Evolutionary conservation across 257 asterid species (phyloP), one percentile per base, ranked within the genome.

Genomic region (Vinca minor): DNA sequence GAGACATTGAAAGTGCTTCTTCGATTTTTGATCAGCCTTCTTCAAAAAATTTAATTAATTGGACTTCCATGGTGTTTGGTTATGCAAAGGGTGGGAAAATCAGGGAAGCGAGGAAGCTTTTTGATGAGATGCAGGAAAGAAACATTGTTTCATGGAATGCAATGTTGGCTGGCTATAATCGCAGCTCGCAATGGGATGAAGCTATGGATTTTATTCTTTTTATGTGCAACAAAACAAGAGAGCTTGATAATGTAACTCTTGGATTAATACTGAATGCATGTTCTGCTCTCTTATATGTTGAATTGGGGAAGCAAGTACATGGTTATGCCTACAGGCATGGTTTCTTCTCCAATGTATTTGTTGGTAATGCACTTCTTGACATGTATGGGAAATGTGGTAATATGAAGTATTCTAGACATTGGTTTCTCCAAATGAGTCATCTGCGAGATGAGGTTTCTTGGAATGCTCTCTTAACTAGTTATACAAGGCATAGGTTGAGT

Each of bases 351-450:
- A 69, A 84, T 59, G 71, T 77, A 15, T 67, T 73, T 20, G 84
- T 85, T 7, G 84, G 77, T 2, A 89, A 86, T 72, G 84, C 88
- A 1, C 81, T 89, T 66, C 87, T 89, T 66, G 81, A 84, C 72
- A 78, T 89, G 93, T 89, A 89, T 68, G 94, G 86, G 0, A 89
- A 89, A 79, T 86, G 95, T 70, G 89, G 91, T 21, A 66, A 66
- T 84, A 71, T 87, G 79, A 76, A 50, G 28, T 71, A 77, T 55
- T 87, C 89, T 47, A 77, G 87, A 72, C 58, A 59, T 32, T 89
- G 91, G 91, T 89, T 89, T 73, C 62, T 69, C 20, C 65, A 71
- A 59, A 83, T 87, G 85, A 75, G 87, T 59, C 76, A 75, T 68
- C 63, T 64, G 44, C 73, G 89, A 52, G 86, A 87, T 59, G 69